Conservation (phyloP, 2,329 filamentous ascomycete genomes). For the Parastagonospora nodorum region DNA sequence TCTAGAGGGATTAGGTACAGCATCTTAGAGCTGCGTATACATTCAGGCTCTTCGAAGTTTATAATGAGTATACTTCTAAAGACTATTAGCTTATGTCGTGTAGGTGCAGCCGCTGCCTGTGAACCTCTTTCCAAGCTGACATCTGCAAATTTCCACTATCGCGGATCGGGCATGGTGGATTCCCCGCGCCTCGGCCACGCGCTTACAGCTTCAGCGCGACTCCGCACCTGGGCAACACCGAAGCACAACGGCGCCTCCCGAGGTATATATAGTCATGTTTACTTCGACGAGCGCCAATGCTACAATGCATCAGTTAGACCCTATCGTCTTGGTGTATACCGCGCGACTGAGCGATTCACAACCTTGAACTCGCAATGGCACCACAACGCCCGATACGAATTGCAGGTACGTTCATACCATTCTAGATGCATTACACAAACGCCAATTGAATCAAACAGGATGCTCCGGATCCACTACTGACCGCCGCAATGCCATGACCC, state of each 20-base stretch:
- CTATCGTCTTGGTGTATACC: too few species aligned
- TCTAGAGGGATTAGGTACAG: too few species aligned
- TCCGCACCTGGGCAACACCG: conserved; percentile 16
- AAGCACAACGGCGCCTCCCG: conserved; percentile 5
- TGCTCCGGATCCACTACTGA: conserved; percentile 40
- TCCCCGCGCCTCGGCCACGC: conserved; percentile 16
- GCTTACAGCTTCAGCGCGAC: conserved; percentile 24
- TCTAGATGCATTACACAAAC: not conserved
- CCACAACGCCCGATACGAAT: conserved; percentile 24
- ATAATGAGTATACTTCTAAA: too few species aligned
- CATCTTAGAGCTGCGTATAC: too few species aligned
- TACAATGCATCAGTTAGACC: too few species aligned
- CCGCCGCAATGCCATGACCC: conserved; percentile 38
- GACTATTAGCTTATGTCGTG: too few species aligned
- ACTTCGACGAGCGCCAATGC: too few species aligned
- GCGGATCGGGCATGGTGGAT: not conserved
- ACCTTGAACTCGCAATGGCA: conserved; percentile 18
- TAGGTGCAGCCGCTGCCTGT: too few species aligned
- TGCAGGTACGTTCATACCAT: conserved; percentile 15
- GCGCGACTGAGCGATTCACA: not conserved
- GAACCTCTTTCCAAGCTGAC: too few species aligned
- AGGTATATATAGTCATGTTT: conserved; percentile 6
- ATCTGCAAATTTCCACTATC: not conserved
- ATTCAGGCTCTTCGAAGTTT: too few species aligned
- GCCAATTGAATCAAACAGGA: conserved; percentile 12